Evolutionary conservation across 352 stramenopile species (phyloP), one percentile per base, ranked within the genome.

Genomic region (Phytophthora parvispora): DNA sequence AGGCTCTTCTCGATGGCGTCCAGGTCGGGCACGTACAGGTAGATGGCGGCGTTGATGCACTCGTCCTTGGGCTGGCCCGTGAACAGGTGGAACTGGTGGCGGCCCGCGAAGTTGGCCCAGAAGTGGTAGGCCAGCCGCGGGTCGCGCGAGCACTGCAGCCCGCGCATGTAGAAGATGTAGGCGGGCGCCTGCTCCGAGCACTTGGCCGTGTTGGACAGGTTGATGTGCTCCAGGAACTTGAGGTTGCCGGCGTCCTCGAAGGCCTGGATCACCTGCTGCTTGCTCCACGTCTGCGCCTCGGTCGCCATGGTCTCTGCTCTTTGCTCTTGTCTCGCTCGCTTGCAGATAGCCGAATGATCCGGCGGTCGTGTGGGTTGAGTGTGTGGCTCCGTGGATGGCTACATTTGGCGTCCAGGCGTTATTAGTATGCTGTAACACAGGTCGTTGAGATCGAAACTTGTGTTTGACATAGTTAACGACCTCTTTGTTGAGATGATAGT

Each of bases 81-180:
- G 67, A 92, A 91, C 27, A 92, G 58, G 57, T 92, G 84, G 64
- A 92, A 92, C 70, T 92, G 84, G 68, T 89, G 85, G 62, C 84
- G 81, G 10, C 60, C 69, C 0, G 78, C 84, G 32, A 80, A 90
- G 53, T 92, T 92, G 59, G 81, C 83, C 77, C 84, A 90, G 57
- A 91, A 88, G 63, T 91, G 82, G 65, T 87, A 90, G n/a, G 74
- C 63, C 22, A 92, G 72, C 15, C 84, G 82, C 40, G 84, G 80
- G 62, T 92, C 84, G 13, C 82, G 82, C 59, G 84, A 77, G 77
- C 84, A 92, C 53, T 80, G 78, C 25, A 92, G 71, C 0, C 82
- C 83, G 53, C 80, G 72, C 66, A 92, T 86, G 69, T 89, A 92
- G 70, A 91, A 92, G 47, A 83, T 75, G 64, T 77, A 86, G 13